These are phyloP conservation scores for Aspergillus indologenus DNA, from an alignment of 495 filamentous ascomycete genomes.

Conservation along the genomic window DNA sequence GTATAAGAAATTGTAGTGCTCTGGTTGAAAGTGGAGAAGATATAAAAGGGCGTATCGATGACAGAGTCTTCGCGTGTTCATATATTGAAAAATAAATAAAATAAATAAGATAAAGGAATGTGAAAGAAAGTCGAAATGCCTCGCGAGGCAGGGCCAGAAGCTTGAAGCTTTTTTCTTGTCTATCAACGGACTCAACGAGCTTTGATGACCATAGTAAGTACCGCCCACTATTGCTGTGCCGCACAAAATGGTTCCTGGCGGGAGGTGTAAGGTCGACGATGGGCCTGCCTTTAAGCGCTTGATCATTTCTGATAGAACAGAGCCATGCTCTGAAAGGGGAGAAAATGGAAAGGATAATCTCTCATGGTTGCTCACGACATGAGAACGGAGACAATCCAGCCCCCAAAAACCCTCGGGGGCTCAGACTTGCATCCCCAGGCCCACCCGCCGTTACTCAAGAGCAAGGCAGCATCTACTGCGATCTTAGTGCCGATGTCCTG, in stretches of 20 bases:
- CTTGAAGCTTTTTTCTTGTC: conserved; percentile 23
- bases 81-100: too few species aligned
- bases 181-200: conserved; percentile 42
- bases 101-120: conserved; percentile 19
- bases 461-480: conserved; percentile 19
- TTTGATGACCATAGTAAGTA: conserved; percentile 28
- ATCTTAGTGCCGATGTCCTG: conserved; percentile 23
- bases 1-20: not conserved
- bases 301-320: conserved; percentile 14
- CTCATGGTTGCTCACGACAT: conserved; percentile 19
- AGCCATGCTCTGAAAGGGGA: conserved; percentile 15
- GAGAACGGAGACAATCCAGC: conserved; percentile 21
- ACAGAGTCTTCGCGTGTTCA: conserved; percentile 19
- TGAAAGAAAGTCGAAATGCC: conserved; percentile 34
- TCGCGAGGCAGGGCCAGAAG: conserved; percentile 38
- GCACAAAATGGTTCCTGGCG: conserved; percentile 29
- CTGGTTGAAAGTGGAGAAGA: not conserved
- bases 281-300: conserved; percentile 45
- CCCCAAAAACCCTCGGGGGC: conserved; percentile 25
- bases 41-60: not conserved
- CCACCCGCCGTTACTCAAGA: conserved; percentile 21
- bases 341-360: conserved; percentile 13
- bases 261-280: conserved; percentile 34
- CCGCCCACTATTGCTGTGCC: conserved; percentile 37
- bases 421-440: conserved; percentile 30